Base-by-base conservation (phyloP, 345 rosid genomes). In the Streptanthus diversifolius region DNA sequence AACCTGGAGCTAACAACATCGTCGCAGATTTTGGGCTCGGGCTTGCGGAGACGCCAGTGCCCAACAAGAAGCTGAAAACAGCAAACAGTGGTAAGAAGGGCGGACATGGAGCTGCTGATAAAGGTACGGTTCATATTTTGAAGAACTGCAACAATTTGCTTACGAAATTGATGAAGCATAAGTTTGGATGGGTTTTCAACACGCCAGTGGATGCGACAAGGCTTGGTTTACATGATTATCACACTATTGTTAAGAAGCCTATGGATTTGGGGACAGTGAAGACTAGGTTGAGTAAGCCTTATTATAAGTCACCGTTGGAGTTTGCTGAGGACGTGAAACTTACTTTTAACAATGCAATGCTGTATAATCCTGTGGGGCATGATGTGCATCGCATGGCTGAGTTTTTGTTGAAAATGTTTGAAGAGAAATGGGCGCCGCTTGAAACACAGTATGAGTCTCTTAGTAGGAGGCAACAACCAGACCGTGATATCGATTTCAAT, bases 181-280 rank as follows among this genome's bases (percentile, higher is more conserved):
- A 91, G 77, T 80, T 55, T 79, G 92, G 96, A 18, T 93, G 97
- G 98, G 79, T 91, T 78, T 93, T 93, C 66, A 86, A 88, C 69
- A 37, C 73, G 3, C 97, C 98, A 0, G 98, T 93, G 49, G 97
- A 93, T 84, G 92, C 72, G 3, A 82, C 83, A 71, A 80, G 69
- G 69, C 88, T 91, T 76, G 87, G 87, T 57, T 77, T 91, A 77
- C 90, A 79, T 63, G 98, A 93, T 81, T 93, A 93, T 70, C 80
- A 80, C 48, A 80, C 68, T 3, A 89, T 91, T 45, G 72, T 93
- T 59, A 85, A 85, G 81, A 87, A 82, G 59, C 98, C 97, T 0
- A 93, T 93, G 98, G 98, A 93, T 87, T 83, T 93, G 75, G 97
- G 97, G 10, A 86, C 97, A 0, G 92, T 93, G 71, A 87, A 85